Evolutionary conservation across 495 filamentous ascomycete genomes (phyloP).

Genomic region (Xylaria curta): DNA sequence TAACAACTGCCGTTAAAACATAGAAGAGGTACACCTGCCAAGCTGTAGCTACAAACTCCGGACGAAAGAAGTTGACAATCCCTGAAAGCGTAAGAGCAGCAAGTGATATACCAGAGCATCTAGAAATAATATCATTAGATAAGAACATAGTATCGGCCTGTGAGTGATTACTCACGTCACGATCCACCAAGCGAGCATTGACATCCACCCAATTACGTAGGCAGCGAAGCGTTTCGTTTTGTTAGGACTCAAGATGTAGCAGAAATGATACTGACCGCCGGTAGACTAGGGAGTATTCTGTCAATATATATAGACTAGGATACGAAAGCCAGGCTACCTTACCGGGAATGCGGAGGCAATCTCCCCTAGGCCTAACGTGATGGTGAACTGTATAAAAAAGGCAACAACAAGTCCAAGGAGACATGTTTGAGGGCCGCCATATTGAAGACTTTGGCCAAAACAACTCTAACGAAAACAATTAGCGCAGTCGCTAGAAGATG

Average conservation of each 20-base stretch:
- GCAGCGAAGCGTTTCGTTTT: conserved; percentile 34
- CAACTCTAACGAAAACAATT: background rate
- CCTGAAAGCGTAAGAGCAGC: conserved; percentile 26
- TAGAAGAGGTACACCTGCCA: conserved; percentile 44
- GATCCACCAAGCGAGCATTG: conserved; percentile 48
- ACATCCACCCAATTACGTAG: conserved; percentile 47
- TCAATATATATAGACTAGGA: conserved; percentile 35
- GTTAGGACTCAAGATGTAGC: conserved; percentile 38
- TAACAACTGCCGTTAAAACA: conserved; percentile 21
- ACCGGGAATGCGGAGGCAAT: conserved; percentile 1
- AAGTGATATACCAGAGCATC: conserved; percentile 27
- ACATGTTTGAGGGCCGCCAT: conserved; percentile 10
- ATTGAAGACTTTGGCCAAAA: conserved; percentile 1
- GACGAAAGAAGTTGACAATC: conserved; percentile 35
- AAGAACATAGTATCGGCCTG: background rate
- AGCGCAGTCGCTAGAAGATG: background rate
- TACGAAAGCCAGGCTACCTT: conserved; percentile 26
- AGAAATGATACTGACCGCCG: conserved; percentile 47
- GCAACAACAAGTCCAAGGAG: conserved; percentile 21
- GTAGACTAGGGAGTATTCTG: conserved; percentile 45
- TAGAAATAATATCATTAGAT: background rate
- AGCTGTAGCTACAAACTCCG: conserved; percentile 31
- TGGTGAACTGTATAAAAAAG: conserved; percentile 2
- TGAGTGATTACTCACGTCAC: conserved; percentile 34
- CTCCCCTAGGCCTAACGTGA: background rate